These are phyloP conservation scores for Erigeron philadelphicus DNA, from an alignment of 140 eudicot species.

Conservation along the genomic window DNA sequence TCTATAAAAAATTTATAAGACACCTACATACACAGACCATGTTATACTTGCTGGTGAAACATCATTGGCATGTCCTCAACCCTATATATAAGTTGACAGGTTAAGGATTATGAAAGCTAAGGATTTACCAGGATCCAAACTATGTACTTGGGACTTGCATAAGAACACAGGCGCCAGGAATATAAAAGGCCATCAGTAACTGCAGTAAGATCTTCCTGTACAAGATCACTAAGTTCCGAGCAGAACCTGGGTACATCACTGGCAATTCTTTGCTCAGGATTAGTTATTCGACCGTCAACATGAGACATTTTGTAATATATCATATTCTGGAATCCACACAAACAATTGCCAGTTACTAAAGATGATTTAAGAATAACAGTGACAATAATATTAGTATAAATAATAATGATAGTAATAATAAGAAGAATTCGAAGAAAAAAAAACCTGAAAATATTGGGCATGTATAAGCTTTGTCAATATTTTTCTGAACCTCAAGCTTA, in stretches of 20 bases:
- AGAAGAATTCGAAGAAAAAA: background rate
- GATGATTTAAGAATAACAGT: background rate
- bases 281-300: conserved; percentile 89
- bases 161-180: conserved; percentile 98
- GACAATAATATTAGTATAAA: background rate
- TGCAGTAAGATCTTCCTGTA: conserved; percentile 94
- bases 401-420: background rate
- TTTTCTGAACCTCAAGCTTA: conserved; percentile 88
- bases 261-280: conserved; percentile 95
- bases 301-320: conserved; percentile 94
- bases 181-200: conserved; percentile 87
- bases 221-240: conserved; percentile 93
- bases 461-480: conserved; percentile 90
- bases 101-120: conserved; percentile 9
- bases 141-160: conserved; percentile 96
- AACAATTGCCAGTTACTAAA: conserved; percentile 16
- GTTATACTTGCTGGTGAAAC: conserved; percentile 11
- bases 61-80: background rate
- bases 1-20: conserved; percentile 3
- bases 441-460: conserved; percentile 88
- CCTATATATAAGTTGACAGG: conserved; percentile 9
- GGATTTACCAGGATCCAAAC: conserved; percentile 86
- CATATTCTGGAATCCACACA: conserved; percentile 69
- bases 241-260: conserved; percentile 96
- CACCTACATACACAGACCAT: conserved; percentile 1